Evolutionary conservation across 768 basidiomycete genomes (phyloP), one percentile per base, ranked within the genome.

Genomic region (Trametes cingulata): DNA sequence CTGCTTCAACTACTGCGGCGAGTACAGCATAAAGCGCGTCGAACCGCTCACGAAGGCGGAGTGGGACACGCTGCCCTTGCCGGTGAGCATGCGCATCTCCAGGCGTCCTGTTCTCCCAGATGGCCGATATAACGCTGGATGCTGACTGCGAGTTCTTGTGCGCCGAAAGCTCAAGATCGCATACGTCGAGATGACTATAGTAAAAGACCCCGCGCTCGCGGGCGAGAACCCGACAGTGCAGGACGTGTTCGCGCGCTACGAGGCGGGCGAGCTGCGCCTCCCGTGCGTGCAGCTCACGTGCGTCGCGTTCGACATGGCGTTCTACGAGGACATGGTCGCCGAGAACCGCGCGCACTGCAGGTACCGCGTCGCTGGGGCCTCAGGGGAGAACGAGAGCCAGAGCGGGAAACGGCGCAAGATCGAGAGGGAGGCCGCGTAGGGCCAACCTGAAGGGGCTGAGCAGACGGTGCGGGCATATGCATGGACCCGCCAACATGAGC

Each of bases 251-350:
- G 64, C 65, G 12, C 73, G 74, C 10, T 84, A 82, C 67, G 72
- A 79, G 43, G 58, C 61, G 9, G 82, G 82, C 10, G 60, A 72
- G 46, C 69, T 78, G 19, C 63, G 60, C 10, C 77, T 79, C 15
- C 81, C 80, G 2, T 85, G 83, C 62, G 78, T 82, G 41, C 73
- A 72, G 36, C 69, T 85, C 36, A 69, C 75, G 50, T 82, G 77
- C 61, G 68, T 79, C 24, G 73, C 71, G 25, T 84, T 80, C 66
- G 76, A 82, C 62, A 67, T 75, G 17, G 68, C 68, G 24, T 71
- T 85, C 46, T 58, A 54, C 41, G 41, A 42, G 9, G 62, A 58
- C n/a, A 22, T 63, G 14, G 46, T 63, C 2, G 52, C 22, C 14
- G 52, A 49, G 12, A 40, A 41, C 17, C 29, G 33, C 29, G 6